Evolutionary conservation across 345 rosid genomes (phyloP).

Genomic region (Citrus australasica): DNA sequence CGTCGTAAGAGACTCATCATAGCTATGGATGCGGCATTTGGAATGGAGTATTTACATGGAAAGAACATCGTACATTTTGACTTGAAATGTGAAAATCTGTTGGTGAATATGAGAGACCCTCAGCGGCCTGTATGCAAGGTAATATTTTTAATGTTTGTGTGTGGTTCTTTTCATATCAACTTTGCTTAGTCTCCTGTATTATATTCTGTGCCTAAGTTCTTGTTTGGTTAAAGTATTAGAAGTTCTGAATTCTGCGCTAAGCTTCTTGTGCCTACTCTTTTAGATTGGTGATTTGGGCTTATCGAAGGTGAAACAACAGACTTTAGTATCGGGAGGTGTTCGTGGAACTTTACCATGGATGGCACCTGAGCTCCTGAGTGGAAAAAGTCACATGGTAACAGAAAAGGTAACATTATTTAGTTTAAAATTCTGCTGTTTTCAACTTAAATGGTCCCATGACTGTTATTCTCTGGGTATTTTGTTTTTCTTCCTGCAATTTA

Average conservation of each 20-base stretch:
- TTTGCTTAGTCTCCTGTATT: not conserved
- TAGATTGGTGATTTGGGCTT: conserved; percentile 98
- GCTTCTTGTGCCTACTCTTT: conserved; percentile 13
- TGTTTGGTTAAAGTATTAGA: conserved; percentile 4
- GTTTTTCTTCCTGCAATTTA: not conserved
- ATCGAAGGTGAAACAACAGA: conserved; percentile 94
- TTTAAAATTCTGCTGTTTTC: not conserved
- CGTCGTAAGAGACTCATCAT: conserved; percentile 98
- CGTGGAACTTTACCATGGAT: conserved; percentile 99
- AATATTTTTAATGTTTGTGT: conserved; percentile 8
- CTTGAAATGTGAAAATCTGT: conserved; percentile 93
- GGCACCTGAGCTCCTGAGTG: conserved; percentile 99
- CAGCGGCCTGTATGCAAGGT: conserved; percentile 98
- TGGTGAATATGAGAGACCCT: conserved; percentile 98
- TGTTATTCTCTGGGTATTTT: not conserved
- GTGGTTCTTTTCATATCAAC: conserved; percentile 8
- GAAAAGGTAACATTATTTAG: conserved; percentile 63
- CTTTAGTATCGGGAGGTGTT: conserved; percentile 95
- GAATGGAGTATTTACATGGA: conserved; percentile 98
- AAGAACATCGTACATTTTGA: conserved; percentile 97
- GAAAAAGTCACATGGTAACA: conserved; percentile 94
- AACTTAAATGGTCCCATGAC: not conserved
- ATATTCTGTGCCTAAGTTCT: not conserved
- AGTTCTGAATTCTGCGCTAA: conserved; percentile 7
- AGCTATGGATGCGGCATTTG: conserved; percentile 98